These are phyloP conservation scores for Leishmania amazonensis DNA, from an alignment of 208 protist species.

Conservation along the genomic window DNA sequence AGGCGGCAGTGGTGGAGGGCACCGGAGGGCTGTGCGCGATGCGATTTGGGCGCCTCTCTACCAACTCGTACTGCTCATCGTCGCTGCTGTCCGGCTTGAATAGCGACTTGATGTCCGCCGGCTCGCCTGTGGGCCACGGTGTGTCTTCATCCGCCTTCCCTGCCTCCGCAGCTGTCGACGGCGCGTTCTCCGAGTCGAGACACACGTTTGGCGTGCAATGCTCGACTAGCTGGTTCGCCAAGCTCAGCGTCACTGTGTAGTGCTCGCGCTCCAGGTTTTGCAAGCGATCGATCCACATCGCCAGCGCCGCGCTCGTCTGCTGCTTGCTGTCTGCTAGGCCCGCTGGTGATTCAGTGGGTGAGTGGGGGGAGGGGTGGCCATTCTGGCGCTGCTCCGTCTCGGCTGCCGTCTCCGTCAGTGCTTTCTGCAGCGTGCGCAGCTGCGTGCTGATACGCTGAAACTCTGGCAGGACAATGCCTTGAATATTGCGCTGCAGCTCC, in stretches of 20 bases:
- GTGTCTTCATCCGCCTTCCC: too few species aligned
- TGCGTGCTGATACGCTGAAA: slow-evolving; percentile 63
- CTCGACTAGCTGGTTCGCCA: slow-evolving; percentile 25
- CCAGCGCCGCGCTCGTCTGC: slow-evolving; percentile 7
- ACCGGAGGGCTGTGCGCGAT: background rate
- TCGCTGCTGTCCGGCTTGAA: slow-evolving; percentile 26
- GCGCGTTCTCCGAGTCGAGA: background rate
- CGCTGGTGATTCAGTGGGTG: background rate
- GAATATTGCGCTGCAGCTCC: slow-evolving; percentile 50
- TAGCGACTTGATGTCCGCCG: slow-evolving; percentile 7
- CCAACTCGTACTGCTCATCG: slow-evolving; percentile 16
- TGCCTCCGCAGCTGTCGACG: background rate
- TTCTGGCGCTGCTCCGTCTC: background rate
- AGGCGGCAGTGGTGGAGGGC: background rate
- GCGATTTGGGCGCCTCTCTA: background rate
- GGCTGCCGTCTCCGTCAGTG: background rate
- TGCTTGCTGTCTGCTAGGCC: background rate
- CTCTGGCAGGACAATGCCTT: slow-evolving; percentile 40
- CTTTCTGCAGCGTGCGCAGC: slow-evolving; percentile 51
- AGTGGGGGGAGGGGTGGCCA: background rate
- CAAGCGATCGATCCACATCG: slow-evolving; percentile 54
- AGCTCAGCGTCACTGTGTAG: slow-evolving; percentile 44
- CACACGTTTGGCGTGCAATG: slow-evolving; percentile 18
- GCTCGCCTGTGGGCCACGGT: too few species aligned
- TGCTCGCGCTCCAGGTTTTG: slow-evolving; percentile 64